Evolutionary conservation across 2,329 filamentous ascomycete species (phyloP).

Genomic region (Chalaropsis thielavioides): DNA sequence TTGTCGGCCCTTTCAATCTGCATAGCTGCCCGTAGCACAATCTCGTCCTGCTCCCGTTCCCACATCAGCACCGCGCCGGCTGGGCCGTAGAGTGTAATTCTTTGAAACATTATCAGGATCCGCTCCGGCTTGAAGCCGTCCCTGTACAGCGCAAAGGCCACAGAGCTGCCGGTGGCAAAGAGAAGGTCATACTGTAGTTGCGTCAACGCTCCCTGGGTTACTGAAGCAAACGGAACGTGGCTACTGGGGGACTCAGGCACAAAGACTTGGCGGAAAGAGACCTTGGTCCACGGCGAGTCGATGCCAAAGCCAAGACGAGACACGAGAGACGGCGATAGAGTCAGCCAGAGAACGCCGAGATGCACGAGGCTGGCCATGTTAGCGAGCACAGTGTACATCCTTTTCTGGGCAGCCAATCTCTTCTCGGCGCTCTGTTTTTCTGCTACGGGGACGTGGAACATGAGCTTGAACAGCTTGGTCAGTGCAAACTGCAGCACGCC

Average conservation of each 20-base stretch:
- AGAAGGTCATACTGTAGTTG: constrained; percentile 22
- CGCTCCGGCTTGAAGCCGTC: neutral
- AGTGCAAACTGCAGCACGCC: constrained; percentile 15
- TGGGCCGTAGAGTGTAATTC: constrained; percentile 13
- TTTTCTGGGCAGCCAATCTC: constrained; percentile 4
- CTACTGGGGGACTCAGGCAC: constrained; percentile 15
- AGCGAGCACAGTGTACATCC: constrained; percentile 17
- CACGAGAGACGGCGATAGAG: constrained; percentile 6
- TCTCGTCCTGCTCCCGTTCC: constrained; percentile 12
- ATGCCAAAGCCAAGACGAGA: neutral
- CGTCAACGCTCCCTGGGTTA: constrained; percentile 17
- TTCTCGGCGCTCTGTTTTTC: neutral
- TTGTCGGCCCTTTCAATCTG: constrained; percentile 15
- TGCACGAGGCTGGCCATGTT: constrained; percentile 6
- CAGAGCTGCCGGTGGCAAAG: constrained; percentile 16
- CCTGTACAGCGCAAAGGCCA: constrained; percentile 9
- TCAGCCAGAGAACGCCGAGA: constrained; percentile 15
- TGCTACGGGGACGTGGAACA: neutral
- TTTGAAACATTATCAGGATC: constrained; percentile 4
- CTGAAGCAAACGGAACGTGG: constrained; percentile 2
- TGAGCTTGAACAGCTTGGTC: neutral
- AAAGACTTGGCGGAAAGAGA: constrained; percentile 17
- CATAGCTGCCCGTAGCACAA: constrained; percentile 12
- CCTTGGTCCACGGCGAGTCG: constrained; percentile 2
- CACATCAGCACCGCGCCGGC: constrained; percentile 13